Base-by-base conservation (phyloP, 768 basidiomycete species). In the Amanita polypyramis region DNA sequence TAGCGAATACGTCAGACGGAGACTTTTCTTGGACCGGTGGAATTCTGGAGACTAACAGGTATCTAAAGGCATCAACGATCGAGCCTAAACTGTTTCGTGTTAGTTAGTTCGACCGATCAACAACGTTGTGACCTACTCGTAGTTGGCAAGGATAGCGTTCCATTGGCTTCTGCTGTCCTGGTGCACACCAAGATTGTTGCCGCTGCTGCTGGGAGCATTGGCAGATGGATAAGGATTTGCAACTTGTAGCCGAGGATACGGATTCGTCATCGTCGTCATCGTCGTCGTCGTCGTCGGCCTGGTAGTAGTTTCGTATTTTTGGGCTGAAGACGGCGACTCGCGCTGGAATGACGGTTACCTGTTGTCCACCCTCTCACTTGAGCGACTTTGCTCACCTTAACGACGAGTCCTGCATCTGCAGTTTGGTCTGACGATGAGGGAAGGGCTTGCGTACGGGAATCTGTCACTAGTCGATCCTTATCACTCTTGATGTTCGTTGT, bases 51-150 rank as follows among this genome's bases (percentile, higher is more conserved):
- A 34, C 34, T 35, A 74, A 83, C 81, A 84, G 57, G 44, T 68
- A 69, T 34, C 69, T 60, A 23, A 83, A 56, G 52, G 82, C 79
- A 21, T 64, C 58, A 27, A 63, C 58, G 19, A 83, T 75, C 44
- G 72, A 72, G 48, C 69, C 64, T 48, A 77, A 53, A 40, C 77
- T 80, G 30, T 30, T n/a, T 17, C 14, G 27, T 20, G n/a, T 47
- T 43, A 47, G 32, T 50, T 49, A 5, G 54, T 35, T 45, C 49
- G 62, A 27, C 35, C 14, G 40, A 43, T 12, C 32, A 30, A 9
- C 41, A 15, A 19, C 30, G 5, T 10, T 2, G 29, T 43, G 3
- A 61, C 69, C 57, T 40, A 72, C 74, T 63, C 54, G 50, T 69
- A 69, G 5, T 57, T 54, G 36, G 57, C 53, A 37, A 70, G 52